Conservation (phyloP, 176 grass and related monocot species). For the Secale cereale region DNA sequence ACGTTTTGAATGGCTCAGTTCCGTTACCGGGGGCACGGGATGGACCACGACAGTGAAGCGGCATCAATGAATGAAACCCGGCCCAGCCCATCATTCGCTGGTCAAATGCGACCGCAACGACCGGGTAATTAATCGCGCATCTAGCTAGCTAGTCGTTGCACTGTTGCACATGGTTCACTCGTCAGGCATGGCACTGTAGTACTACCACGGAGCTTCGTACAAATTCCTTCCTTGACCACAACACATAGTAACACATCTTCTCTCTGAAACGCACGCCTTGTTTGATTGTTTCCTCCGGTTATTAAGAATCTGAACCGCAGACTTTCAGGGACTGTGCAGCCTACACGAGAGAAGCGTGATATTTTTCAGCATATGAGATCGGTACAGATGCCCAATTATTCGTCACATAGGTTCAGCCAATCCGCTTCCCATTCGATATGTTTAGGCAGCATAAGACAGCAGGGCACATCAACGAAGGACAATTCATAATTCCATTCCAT, state of each 20-base stretch:
- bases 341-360: neutral
- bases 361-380: neutral
- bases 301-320: neutral
- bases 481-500: neutral
- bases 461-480: neutral
- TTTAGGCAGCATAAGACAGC: neutral
- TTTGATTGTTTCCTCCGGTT: too few relatives aligned
- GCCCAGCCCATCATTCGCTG: neutral
- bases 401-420: neutral
- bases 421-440: neutral
- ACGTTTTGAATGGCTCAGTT: too few relatives aligned
- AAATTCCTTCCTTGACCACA: neutral
- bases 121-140: neutral
- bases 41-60: too few relatives aligned
- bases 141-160: too few relatives aligned
- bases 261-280: too few relatives aligned
- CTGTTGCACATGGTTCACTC: neutral
- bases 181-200: neutral
- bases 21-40: too few relatives aligned
- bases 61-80: too few relatives aligned
- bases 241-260: too few relatives aligned
- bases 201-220: neutral
- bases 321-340: neutral
- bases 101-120: neutral
- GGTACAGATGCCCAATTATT: neutral